Evolutionary conservation across 129 eudicot species (phyloP).

Genomic region (Daucus carota): DH1_v3.0 NC_030389.2:37863001-37863500

Average conservation of each 20-base stretch:
- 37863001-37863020: not conserved
- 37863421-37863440: slow-evolving; percentile 80
- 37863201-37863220: not conserved
- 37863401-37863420: slow-evolving; percentile 45
- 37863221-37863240: slow-evolving; percentile 7
- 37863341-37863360: slow-evolving; percentile 49
- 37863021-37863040: not conserved
- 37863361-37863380: slow-evolving; percentile 59
- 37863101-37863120: not conserved
- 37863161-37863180: not conserved
- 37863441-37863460: slow-evolving; percentile 18
- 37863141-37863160: not conserved
- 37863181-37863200: not conserved
- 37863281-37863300: slow-evolving; percentile 51
- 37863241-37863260: slow-evolving; percentile 14
- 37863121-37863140: not conserved
- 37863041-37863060: not conserved
- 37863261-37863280: slow-evolving; percentile 35
- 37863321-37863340: slow-evolving; percentile 62
- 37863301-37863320: slow-evolving; percentile 46
- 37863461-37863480: not conserved
- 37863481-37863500: not conserved
- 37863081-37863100: not conserved
- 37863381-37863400: slow-evolving; percentile 40
- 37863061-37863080: not conserved